Base-by-base conservation (phyloP, 2,329 filamentous ascomycete genomes). In the Helotiales sp. region DNA sequence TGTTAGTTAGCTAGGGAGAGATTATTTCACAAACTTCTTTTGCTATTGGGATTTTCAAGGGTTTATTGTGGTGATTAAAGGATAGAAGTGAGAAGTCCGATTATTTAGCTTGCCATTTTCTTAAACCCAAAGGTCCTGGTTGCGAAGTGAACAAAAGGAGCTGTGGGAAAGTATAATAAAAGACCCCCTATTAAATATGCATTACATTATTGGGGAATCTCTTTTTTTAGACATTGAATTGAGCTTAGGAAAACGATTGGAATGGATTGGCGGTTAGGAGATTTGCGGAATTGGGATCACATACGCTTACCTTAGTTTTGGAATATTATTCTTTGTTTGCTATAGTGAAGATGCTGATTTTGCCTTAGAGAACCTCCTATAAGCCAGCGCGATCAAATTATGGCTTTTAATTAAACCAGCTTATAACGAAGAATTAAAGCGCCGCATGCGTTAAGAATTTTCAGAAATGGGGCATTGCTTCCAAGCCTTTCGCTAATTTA, bases 11-110 rank as follows among this genome's bases (percentile, higher is more conserved):
- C 20, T 13, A 52, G 8, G 20, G 20, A 52, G 24, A 52, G 47
- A 52, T 13, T 28, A 52, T 52, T 52, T 52, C 8, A 52, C 8
- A 52, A 52, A 52, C 47, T 52, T 52, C 47, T 52, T 13, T 52
- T 52, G 47, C 20, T 17, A 52, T 52, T 17, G 47, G 47, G 47
- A 52, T 52, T 52, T 20, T 52, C n/a, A 52, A 28, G 47, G 47
- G 15, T 52, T 52, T 13, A 13, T 52, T 3, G 8, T 52, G 15
- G n/a, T 52, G n/a, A 52, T 2, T 2, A 52, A 52, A 24, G 15
- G 20, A 28, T 13, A 52, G 8, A 24, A 52, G 47, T 20, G 47
- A 24, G 47, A 52, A 52, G 47, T 52, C 13, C 20, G 5, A 52
- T 52, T 52, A 52, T 20, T 28, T 52, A 52, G 20, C 8, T 52